Percentiles rank a stretch among this genome's conserved stretches.
Conservation (phyloP, 73 alveolate species). For the Stentor roeselii region DNA sequence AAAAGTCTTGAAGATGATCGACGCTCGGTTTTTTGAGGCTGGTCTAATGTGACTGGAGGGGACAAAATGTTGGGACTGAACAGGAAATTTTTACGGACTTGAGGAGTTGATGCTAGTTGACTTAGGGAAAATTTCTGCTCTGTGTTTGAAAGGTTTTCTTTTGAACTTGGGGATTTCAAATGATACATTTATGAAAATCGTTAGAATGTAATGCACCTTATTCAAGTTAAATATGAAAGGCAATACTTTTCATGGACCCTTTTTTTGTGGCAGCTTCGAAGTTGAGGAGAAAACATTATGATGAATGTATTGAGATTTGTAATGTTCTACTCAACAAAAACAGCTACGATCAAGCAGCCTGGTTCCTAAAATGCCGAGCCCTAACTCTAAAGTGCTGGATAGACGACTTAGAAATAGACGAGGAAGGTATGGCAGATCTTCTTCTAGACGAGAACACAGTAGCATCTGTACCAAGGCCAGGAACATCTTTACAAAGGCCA, state of each 20-base stretch:
- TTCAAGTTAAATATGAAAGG: not conserved
- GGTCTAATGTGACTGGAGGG: not conserved
- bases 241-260: constrained; percentile 59
- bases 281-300: constrained; percentile 74
- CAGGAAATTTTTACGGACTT: too few species aligned
- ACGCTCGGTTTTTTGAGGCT: not conserved
- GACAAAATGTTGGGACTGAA: not conserved
- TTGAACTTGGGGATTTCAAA: not conserved
- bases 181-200: not conserved
- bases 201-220: not conserved
- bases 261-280: constrained; percentile 75
- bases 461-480: constrained; percentile 97
- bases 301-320: constrained; percentile 90
- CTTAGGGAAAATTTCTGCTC: too few species aligned
- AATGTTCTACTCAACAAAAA: constrained; percentile 72
- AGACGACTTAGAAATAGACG: constrained; percentile 94
- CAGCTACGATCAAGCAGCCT: constrained; percentile 93
- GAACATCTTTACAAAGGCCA: constrained; percentile 90
- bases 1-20: not conserved
- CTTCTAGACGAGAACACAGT: constrained; percentile 91
- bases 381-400: constrained; percentile 85
- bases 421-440: constrained; percentile 71
- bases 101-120: not conserved
- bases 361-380: constrained; percentile 95
- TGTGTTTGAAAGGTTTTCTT: not conserved